Base-by-base conservation (phyloP, 2,329 filamentous ascomycete genomes). In the Aspergillus spinulosporus region DNA sequence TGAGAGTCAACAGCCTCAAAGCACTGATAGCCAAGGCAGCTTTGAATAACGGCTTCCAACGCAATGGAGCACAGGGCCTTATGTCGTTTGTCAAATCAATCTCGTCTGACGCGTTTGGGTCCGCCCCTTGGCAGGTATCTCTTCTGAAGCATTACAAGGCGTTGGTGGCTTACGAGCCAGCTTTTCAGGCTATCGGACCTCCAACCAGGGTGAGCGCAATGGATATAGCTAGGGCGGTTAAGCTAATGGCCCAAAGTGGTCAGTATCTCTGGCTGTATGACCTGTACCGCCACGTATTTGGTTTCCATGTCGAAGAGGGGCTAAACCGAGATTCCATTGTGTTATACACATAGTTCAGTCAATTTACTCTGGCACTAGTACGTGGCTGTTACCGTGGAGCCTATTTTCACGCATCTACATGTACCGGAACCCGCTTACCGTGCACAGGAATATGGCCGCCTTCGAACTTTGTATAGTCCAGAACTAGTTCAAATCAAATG, bases 261-360 rank as follows among this genome's bases (percentile, higher is more conserved):
- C 85, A 92, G 65, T 94, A 94, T 72, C 79, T 79, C 6, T 97
- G 93, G 80, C 76, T 97, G 60, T 81, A 85, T 49, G 92, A 96
- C 66, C 78, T 97, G 11, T 97, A 90, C 76, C 83, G 84, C 52
- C 80, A 93, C 40, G 91, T 96, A 2, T 96, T 95, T 71, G 89
- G 90, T 3, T 93, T 93, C 67, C 84, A 88, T 47, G 75, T 91
- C 12, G 90, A 96, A 54, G 92, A 96, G 65, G 87, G 85, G 1
- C 85, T 88, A 46, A 77, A 80, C 52, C 80, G 87, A 61, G 88
- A 89, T 66, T 84, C 81, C 55, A 78, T 87, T 9, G 64, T 62
- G n/a, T 69, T 21, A 21, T 21, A 21, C 21, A 21, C 21, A 21
- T 21, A 21, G 21, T 21, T 21, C 21, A 21, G 21, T 21, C 21